Evolutionary conservation across 1,284 basidiomycete genomes (phyloP).

Genomic region (Pisolithus thermaeus): DNA sequence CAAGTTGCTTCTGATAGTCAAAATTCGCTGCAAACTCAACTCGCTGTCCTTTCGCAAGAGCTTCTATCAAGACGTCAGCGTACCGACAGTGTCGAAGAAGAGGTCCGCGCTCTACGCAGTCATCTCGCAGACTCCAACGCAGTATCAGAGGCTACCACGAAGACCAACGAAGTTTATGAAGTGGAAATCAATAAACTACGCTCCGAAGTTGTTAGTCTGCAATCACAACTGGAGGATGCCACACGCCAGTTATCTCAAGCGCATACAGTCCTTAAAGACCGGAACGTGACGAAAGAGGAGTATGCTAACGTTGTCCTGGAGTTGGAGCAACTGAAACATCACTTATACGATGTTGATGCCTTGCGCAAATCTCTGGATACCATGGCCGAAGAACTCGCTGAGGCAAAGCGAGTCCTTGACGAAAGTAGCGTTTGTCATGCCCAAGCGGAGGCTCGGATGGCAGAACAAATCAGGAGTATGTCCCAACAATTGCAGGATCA

Average conservation of each 20-base stretch:
- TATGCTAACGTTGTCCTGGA: background rate
- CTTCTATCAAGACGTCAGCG: background rate
- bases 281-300: background rate
- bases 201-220: conserved; percentile 20
- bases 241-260: conserved; percentile 5
- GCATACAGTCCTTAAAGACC: conserved; percentile 1
- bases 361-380: conserved; percentile 18
- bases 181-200: conserved; percentile 15
- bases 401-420: conserved; percentile 12
- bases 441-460: conserved; percentile 16
- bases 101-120: conserved; percentile 9
- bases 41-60: conserved; percentile 10
- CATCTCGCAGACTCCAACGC: conserved; percentile 4
- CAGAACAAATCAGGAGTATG: conserved; percentile 18
- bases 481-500: conserved; percentile 10
- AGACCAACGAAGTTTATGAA: background rate
- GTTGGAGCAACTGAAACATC: conserved; percentile 2
- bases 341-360: conserved; percentile 7
- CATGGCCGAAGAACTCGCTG: conserved; percentile 16
- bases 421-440: conserved; percentile 12
- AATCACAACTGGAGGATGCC: conserved; percentile 6
- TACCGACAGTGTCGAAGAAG: conserved; percentile 5
- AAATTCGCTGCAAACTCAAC: conserved; percentile 16
- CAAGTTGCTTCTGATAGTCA: conserved; percentile 3
- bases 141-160: background rate